Evolutionary conservation across 2,329 filamentous ascomycete genomes (phyloP), one percentile per base, ranked within the genome.

Genomic region (Ilyonectria robusta): DNA sequence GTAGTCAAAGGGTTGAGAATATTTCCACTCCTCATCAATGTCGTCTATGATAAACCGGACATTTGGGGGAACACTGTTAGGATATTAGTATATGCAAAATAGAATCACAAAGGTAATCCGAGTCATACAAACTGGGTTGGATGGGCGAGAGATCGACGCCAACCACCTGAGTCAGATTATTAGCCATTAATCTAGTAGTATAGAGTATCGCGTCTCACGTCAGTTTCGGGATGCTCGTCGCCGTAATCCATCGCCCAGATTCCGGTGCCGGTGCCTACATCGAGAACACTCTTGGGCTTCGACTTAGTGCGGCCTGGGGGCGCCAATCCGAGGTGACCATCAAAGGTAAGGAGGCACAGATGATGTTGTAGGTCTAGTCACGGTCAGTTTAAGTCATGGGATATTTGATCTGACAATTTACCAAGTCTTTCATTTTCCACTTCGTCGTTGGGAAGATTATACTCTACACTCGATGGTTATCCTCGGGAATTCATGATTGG

Each of bases 101-200:
- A 4, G 3, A 33, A 11, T 33, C 10, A 33, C 8, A 11, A 33
- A 11, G 11, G 11, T n/a, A 42, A 17, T 15, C 10, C 10, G 17
- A 42, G 10, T 17, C 51, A 3, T 51, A 62, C 67, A 66, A 69
- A 33, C 42, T 37, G 1, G 67, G 65, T 21, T 69, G 67, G 0
- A 59, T 67, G 7, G 67, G 65, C 2, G 55, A 64, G 17, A 64
- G 33, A 17, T 67, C 64, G n/a, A 63, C 56, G 1, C 64, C 59
- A 31, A 66, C 53, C 17, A 66, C 59, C 54, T 63, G 0, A 1
- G 0, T 1, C 2, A 9, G 40, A 59, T 33, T 59, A 19, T 33
- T 33, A 19, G 2, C 13, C 1, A 10, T 9, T 2, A 6, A 19
- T 26, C 26, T 6, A 26, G 26, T 26, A 26, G 26, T 26, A 26